Evolutionary conservation across 495 filamentous ascomycete species (phyloP), one percentile per base, ranked within the genome.

Genomic region (Daldinia bambusicola): DNA sequence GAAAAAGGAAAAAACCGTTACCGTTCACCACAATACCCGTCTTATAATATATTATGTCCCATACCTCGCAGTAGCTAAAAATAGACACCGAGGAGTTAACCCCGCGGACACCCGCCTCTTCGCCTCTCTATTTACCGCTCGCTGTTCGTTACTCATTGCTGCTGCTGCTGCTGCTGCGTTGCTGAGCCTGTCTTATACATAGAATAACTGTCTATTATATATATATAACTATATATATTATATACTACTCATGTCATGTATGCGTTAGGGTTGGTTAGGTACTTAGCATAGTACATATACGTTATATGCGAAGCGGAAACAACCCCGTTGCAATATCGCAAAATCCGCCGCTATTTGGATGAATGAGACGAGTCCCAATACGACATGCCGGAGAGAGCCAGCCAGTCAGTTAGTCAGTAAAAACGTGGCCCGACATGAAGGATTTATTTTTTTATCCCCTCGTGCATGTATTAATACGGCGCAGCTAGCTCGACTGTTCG

Each of bases 11-110:
- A 26, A 53, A 65, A 32, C 65, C 70, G 65, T 69, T 62, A 50
- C 43, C 60, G 48, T 63, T 61, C 56, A 57, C 68, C 61, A 73
- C 66, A 73, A 73, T 66, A 66, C 62, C 66, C 70, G 70, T 73
- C 56, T 66, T 73, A 66, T 69, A 65, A 69, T 53, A 53, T 53
- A 53, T 53, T 53, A 53, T 65, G 69, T 64, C 67, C 58, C 69
- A 72, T 66, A 56, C 34, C 31, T 62, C n/a, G 52, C 31, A 70
- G 5, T 13, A 12, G 26, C 70, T 73, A 73, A 73, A 73, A 73
- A 73, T 73, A 73, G 70, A 73, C 58, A 52, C 40, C 55, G 48
- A 65, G 30, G 22, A 56, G 45, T 62, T 38, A 57, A 73, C 70
- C 66, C 66, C 70, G 66, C 66, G 61, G 61, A 30, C 61, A 26